phyloP scores from a whole-genome alignment of 306 rosid species.

The Comarum palustre region DNA sequence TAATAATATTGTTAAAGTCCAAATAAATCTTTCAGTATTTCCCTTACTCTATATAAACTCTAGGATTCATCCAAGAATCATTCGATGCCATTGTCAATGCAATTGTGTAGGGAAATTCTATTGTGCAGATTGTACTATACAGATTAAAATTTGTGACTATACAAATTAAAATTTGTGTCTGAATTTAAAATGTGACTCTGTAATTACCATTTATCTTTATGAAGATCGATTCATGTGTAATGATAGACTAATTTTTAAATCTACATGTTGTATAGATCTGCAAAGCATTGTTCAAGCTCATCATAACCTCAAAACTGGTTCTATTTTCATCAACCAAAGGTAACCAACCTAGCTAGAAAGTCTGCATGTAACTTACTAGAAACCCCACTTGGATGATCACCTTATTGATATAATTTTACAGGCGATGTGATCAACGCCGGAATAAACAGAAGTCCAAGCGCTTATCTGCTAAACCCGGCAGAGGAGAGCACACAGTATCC shows the following conservation, averaged over 20 bases:
- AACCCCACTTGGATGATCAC: not conserved
- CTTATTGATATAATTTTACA: not conserved
- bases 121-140: too few species aligned
- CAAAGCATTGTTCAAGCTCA: conserved; percentile 74
- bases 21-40: too few species aligned
- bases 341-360: not conserved
- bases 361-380: not conserved
- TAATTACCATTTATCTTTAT: too few species aligned
- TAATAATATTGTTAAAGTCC: too few species aligned
- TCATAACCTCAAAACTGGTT: conserved; percentile 59
- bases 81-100: conserved; percentile 69
- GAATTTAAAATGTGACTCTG: too few species aligned
- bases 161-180: too few species aligned
- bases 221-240: too few species aligned
- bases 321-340: conserved; percentile 56
- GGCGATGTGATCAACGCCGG: conserved; percentile 69
- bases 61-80: conserved; percentile 76
- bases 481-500: conserved; percentile 63
- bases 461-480: conserved; percentile 63
- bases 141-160: too few species aligned
- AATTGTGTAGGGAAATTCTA: too few species aligned
- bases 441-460: conserved; percentile 79
- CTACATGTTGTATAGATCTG: too few species aligned
- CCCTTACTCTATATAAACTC: conserved; percentile 61
- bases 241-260: too few species aligned